Percentiles rank a stretch among this genome's conserved stretches.
Conservation (phyloP, 805 yeast genomes). For the Grigorovia yakushimaensis region DNA sequence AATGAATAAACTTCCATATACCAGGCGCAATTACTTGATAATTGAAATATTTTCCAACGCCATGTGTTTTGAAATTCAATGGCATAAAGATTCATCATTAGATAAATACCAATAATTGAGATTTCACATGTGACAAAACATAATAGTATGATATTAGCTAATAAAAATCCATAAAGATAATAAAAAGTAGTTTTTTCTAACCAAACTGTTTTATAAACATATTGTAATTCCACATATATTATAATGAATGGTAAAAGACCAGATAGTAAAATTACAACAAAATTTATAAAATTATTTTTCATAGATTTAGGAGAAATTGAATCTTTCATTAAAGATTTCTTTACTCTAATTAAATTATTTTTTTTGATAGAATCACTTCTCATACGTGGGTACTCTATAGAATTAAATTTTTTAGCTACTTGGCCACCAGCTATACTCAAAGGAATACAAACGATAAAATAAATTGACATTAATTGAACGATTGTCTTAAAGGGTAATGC, state of each 20-base stretch:
- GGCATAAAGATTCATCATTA: slow-evolving; percentile 35
- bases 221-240: slow-evolving; percentile 67
- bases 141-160: slow-evolving; percentile 49
- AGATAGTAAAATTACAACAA: slow-evolving; percentile 16
- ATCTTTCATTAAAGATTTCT: not conserved
- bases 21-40: slow-evolving; percentile 63
- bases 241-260: slow-evolving; percentile 75
- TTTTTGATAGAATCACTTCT: slow-evolving; percentile 4
- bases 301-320: not conserved
- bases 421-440: slow-evolving; percentile 64
- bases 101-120: slow-evolving; percentile 58
- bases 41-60: slow-evolving; percentile 76
- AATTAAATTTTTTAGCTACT: slow-evolving; percentile 7
- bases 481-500: slow-evolving; percentile 76
- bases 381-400: slow-evolving; percentile 1
- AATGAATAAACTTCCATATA: slow-evolving; percentile 59
- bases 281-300: slow-evolving; percentile 3
- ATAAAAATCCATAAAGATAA: slow-evolving; percentile 70
- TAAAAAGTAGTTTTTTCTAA: slow-evolving; percentile 68
- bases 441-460: slow-evolving; percentile 63
- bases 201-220: slow-evolving; percentile 70
- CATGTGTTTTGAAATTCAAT: slow-evolving; percentile 31
- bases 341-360: not conserved
- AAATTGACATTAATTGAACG: slow-evolving; percentile 45
- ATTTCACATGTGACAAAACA: slow-evolving; percentile 59